Evolutionary conservation across 1,284 basidiomycete genomes (phyloP).

Genomic region (Xanthoconium separans): DNA sequence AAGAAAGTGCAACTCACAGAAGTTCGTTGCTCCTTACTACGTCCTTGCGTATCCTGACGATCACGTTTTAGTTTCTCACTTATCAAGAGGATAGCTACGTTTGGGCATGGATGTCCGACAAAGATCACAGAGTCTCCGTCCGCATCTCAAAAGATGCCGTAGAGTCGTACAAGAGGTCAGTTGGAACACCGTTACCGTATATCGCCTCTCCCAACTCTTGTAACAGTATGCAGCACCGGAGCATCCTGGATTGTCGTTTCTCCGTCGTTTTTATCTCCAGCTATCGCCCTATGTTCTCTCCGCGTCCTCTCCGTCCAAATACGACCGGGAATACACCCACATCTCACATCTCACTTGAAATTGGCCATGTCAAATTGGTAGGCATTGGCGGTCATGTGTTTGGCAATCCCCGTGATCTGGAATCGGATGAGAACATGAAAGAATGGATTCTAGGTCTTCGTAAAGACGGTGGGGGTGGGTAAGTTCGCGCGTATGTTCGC

Average conservation of each 20-base stretch:
- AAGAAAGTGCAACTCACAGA: slow-evolving; percentile 56
- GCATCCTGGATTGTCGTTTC: slow-evolving; percentile 34
- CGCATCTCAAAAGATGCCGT: slow-evolving; percentile 42
- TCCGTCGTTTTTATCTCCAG: slow-evolving; percentile 39
- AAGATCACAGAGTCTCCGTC: slow-evolving; percentile 36
- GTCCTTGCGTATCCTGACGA: slow-evolving; percentile 9
- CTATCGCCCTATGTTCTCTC: slow-evolving; percentile 48
- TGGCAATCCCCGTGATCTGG: slow-evolving; percentile 46
- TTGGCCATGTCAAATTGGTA: slow-evolving; percentile 41
- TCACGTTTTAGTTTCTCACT: slow-evolving; percentile 35
- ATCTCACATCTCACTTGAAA: slow-evolving; percentile 47
- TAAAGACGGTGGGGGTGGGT: slow-evolving; percentile 56
- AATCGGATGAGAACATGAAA: slow-evolving; percentile 37
- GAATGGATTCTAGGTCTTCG: slow-evolving; percentile 52
- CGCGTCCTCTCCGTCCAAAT: slow-evolving; percentile 41
- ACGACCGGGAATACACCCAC: slow-evolving; percentile 35
- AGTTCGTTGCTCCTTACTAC: slow-evolving; percentile 30
- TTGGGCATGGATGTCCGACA: slow-evolving; percentile 50
- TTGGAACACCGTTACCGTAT: background rate
- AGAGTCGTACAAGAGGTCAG: slow-evolving; percentile 33
- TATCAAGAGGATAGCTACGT: slow-evolving; percentile 37
- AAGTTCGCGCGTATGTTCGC: slow-evolving; percentile 22
- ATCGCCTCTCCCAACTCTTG: background rate
- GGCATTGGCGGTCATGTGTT: slow-evolving; percentile 36
- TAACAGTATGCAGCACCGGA: slow-evolving; percentile 14